Conservation (phyloP, 805 yeast species). For the Starmera amethionina region DNA sequence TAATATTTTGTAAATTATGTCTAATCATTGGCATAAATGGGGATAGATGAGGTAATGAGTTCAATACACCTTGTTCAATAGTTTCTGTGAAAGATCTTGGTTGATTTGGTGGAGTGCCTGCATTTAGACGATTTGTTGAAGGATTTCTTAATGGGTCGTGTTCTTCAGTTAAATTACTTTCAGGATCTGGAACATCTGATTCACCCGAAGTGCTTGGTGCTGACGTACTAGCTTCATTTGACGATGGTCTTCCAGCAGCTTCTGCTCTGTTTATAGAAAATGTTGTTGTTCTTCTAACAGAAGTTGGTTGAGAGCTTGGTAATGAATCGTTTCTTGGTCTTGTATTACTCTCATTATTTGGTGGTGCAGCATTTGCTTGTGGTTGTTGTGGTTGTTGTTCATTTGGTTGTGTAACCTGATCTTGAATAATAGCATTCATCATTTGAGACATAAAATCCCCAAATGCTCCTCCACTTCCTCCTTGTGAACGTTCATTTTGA, state of each 20-base stretch:
- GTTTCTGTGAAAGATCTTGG: too few relatives aligned
- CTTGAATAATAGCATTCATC: background rate
- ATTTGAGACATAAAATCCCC: background rate
- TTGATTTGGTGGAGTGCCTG: background rate
- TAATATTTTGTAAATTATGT: too few relatives aligned
- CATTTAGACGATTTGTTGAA: background rate
- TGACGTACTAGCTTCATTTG: background rate
- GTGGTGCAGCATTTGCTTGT: too few relatives aligned
- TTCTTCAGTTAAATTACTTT: background rate
- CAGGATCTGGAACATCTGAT: background rate
- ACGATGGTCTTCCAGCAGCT: too few relatives aligned
- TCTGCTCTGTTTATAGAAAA: background rate
- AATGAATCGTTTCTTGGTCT: background rate
- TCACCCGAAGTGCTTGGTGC: background rate
- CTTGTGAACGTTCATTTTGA: background rate
- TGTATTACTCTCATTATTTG: background rate
- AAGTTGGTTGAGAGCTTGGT: background rate
- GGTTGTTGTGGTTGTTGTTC: background rate
- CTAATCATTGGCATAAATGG: too few relatives aligned
- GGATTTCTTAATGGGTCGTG: background rate
- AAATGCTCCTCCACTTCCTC: background rate
- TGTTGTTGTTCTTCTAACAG: background rate
- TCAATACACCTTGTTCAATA: too few relatives aligned
- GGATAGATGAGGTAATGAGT: too few relatives aligned
- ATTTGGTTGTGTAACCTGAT: background rate